Conservation (phyloP, 2,329 filamentous ascomycete genomes). For the Shiraia sp. region DNA sequence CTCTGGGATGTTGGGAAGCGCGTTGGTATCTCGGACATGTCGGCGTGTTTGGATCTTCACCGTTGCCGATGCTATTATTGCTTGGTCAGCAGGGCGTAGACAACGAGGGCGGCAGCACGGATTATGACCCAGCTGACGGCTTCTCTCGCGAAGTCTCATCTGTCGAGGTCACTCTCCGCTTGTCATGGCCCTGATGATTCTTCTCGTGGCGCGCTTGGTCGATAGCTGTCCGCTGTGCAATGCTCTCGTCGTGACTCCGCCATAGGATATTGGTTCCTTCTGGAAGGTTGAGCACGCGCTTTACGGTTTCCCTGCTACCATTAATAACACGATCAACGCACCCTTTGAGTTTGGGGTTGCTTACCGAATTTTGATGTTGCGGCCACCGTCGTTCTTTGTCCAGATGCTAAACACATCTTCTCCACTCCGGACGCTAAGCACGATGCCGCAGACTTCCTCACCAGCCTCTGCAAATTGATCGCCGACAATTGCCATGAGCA, state of each 20-base stretch:
- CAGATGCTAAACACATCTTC: slow-evolving; percentile 98
- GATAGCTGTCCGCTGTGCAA: slow-evolving; percentile 86
- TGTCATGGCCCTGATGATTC: slow-evolving; percentile 50
- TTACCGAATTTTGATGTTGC: slow-evolving; percentile 95
- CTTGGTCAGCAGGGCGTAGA: slow-evolving; percentile 7
- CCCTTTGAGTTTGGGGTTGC: slow-evolving; percentile 30
- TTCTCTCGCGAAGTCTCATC: slow-evolving; percentile 43
- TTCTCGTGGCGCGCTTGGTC: slow-evolving; percentile 93
- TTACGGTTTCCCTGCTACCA: slow-evolving; percentile 81
- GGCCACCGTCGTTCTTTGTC: slow-evolving; percentile 90
- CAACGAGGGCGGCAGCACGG: slow-evolving; percentile 9
- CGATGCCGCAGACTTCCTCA: slow-evolving; percentile 93
- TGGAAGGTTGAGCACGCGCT: slow-evolving; percentile 83
- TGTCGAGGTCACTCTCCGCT: slow-evolving; percentile 46
- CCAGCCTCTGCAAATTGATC: slow-evolving; percentile 92
- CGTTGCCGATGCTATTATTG: not conserved
- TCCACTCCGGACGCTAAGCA: slow-evolving; percentile 90
- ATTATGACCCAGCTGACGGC: slow-evolving; percentile 28
- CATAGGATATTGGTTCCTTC: slow-evolving; percentile 89
- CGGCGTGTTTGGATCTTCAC: too few relatives aligned
- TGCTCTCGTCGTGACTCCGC: slow-evolving; percentile 95
- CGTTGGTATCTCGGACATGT: too few relatives aligned
- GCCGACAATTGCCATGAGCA: slow-evolving; percentile 86
- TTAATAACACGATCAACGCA: slow-evolving; percentile 18
- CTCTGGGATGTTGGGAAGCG: too few relatives aligned